Evolutionary conservation across 768 basidiomycete genomes (phyloP).

Genomic region (Lactarius sanguifluus): DNA sequence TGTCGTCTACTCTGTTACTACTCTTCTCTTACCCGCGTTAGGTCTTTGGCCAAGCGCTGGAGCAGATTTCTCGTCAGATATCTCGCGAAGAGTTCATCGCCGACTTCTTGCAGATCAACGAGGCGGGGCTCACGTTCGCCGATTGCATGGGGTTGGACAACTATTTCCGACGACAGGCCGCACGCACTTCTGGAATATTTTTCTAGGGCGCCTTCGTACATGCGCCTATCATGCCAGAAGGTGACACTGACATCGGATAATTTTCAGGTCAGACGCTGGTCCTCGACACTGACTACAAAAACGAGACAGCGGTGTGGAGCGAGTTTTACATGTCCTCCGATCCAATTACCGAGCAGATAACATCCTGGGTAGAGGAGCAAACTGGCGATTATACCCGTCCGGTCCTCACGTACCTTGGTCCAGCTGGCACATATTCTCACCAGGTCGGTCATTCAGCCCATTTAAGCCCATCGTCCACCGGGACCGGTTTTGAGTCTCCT

Average conservation of each 20-base stretch:
- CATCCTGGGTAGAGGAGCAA: background rate
- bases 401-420: slow-evolving; percentile 59
- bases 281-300: background rate
- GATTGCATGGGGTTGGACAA: slow-evolving; percentile 94
- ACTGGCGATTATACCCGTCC: slow-evolving; percentile 7
- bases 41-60: slow-evolving; percentile 76
- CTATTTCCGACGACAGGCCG: slow-evolving; percentile 92
- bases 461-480: slow-evolving; percentile 31
- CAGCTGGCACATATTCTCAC: slow-evolving; percentile 70
- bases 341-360: background rate
- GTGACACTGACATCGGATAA: background rate
- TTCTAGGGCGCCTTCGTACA: background rate
- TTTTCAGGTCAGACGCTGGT: background rate
- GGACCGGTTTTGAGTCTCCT: slow-evolving; percentile 2
- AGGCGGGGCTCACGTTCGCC: slow-evolving; percentile 86
- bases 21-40: slow-evolving; percentile 35
- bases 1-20: slow-evolving; percentile 7
- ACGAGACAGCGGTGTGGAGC: too few species aligned
- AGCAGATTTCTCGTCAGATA: slow-evolving; percentile 73
- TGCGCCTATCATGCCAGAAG: background rate
- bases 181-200: slow-evolving; percentile 46
- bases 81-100: slow-evolving; percentile 85
- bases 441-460: slow-evolving; percentile 50
- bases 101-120: slow-evolving; percentile 91
- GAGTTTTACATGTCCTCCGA: background rate